These are phyloP conservation scores for Malassezia caprae DNA, from an alignment of 1,284 basidiomycete species.

Conservation along the genomic window DNA sequence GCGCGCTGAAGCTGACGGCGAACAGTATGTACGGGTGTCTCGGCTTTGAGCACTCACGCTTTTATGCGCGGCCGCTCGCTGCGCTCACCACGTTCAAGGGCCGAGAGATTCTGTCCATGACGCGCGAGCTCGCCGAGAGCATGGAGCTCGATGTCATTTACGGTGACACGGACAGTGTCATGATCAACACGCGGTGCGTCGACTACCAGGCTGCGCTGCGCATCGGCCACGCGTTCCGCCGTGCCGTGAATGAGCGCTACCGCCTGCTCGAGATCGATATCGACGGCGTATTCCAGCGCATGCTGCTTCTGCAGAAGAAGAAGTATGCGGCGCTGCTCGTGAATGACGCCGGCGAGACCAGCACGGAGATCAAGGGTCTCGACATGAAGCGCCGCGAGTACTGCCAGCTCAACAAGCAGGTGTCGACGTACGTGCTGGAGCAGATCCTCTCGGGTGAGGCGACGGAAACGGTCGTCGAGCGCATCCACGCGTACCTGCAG, in stretches of 20 bases:
- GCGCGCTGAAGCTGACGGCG: conserved; percentile 92
- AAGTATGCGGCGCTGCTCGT: conserved; percentile 91
- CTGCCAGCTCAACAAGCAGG: conserved; percentile 77
- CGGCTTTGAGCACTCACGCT: conserved; percentile 90
- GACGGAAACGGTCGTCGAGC: conserved; percentile 77
- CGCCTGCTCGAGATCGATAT: conserved; percentile 92
- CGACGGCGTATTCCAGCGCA: conserved; percentile 83
- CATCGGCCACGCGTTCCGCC: conserved; percentile 86
- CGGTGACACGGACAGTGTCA: conserved; percentile 96
- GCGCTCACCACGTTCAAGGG: conserved; percentile 96
- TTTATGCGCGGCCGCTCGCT: conserved; percentile 91
- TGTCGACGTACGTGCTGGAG: conserved; percentile 60
- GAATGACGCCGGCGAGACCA: conserved; percentile 29
- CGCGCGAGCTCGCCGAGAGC: conserved; percentile 81
- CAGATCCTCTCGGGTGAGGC: conserved; percentile 83
- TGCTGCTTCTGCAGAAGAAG: conserved; percentile 93
- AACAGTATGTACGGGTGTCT: conserved; percentile 99
- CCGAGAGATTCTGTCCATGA: conserved; percentile 89
- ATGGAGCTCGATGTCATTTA: conserved; percentile 89
- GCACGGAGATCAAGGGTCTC: conserved; percentile 78
- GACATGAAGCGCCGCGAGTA: conserved; percentile 99
- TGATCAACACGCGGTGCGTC: conserved; percentile 90
- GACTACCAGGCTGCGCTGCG: conserved; percentile 77
- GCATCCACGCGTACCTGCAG: conserved; percentile 82
- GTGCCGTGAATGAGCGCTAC: conserved; percentile 89